Evolutionary conservation across 495 filamentous ascomycete species (phyloP), one percentile per base, ranked within the genome.

Genomic region (Aspergillus avenaceus): DNA sequence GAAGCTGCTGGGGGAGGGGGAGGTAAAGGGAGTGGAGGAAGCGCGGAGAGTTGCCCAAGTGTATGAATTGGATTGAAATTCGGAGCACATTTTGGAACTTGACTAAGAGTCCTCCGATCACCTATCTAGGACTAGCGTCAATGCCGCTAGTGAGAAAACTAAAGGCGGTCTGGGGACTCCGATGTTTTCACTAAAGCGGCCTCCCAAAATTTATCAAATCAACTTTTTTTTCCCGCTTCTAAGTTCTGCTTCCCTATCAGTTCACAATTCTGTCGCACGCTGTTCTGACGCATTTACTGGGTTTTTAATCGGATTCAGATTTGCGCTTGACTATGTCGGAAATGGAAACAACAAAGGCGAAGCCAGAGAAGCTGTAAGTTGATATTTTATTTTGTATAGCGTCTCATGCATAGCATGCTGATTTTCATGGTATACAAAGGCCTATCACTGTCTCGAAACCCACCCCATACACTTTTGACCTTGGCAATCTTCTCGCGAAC

Each of bases 381-480:
- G 34, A 4, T 36, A 36, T 38, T 18, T 19, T 5, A 38, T 7
- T 21, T n/a, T 2, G 13, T 38, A 18, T 38, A 38, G 8, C 13
- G 9, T 26, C 34, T 18, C 22, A 24, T 43, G 44, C 37, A 41
- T 11, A 27, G 12, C n/a, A 29, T 46, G 31, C 48, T 53, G n/a
- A 53, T 18, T 29, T 7, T 41, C 14, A 32, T 53, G 37, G 44
- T 24, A 7, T 36, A 34, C 28, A 53, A n/a, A 80, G 77, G 25
- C 67, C 74, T 19, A 78, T 91, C 50, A 84, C 77, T 8, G 86
- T 91, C 67, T 73, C 81, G 23, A 91, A 91, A 65, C 87, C 89
- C 0, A 95, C 83, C 1, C 91, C 89, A 34, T 92, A 92, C 75
- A 89, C 85, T 63, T 96, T 95, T 77, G 90, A 96, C 71, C 83